These are phyloP conservation scores for Entonaema liquescens DNA, from an alignment of 495 filamentous ascomycete species.

Conservation along the genomic window DNA sequence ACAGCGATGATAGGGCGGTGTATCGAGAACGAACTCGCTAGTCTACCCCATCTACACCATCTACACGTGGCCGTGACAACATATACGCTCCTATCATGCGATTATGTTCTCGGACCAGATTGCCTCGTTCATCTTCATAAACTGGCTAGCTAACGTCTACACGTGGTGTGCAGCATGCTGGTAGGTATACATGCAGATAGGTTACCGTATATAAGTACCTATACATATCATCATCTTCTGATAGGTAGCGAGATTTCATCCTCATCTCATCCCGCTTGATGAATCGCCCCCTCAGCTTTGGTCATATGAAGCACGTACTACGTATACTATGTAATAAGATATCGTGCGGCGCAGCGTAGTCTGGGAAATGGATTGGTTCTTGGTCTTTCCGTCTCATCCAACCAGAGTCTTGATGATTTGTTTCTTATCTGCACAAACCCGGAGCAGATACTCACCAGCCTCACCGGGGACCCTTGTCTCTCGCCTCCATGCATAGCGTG, in stretches of 20 bases:
- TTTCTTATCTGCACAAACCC: neutral
- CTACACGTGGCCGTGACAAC: neutral
- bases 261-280: neutral
- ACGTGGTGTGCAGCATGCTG: too few relatives aligned
- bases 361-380: neutral
- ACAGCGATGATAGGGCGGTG: neutral
- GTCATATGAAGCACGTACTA: neutral
- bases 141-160: neutral
- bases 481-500: too few relatives aligned
- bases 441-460: neutral
- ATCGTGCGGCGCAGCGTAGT: neutral
- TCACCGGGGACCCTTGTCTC: neutral
- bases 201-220: too few relatives aligned
- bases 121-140: neutral
- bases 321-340: too few relatives aligned
- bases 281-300: neutral
- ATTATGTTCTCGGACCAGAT: neutral
- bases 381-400: neutral
- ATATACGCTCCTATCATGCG: neutral
- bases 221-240: too few relatives aligned
- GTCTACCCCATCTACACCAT: neutral
- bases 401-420: neutral
- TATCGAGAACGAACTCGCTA: neutral
- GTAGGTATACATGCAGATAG: too few relatives aligned
- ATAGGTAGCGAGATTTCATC: neutral